Base-by-base conservation (phyloP, 2,329 filamentous ascomycete species). In the Penicillium sumatraense region DNA sequence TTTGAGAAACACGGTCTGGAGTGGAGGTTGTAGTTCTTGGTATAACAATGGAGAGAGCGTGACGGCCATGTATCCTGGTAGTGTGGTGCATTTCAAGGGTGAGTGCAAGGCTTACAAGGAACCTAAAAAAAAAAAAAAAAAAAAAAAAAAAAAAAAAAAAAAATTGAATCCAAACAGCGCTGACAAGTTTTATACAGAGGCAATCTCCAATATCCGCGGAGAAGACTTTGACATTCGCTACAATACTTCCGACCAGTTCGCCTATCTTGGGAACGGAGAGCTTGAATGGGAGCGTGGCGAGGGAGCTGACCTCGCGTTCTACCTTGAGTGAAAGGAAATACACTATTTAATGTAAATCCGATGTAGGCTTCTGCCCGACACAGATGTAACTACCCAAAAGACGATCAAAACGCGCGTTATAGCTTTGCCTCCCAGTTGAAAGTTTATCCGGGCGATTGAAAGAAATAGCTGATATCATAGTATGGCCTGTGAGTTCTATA, bases 161-260 rank as follows among this genome's bases (percentile, higher is more conserved):
- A n/a, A n/a, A n/a, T n/a, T n/a, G n/a, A n/a, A n/a, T n/a, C n/a
- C n/a, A n/a, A n/a, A n/a, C n/a, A n/a, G n/a, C n/a, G n/a, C 16
- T 26, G 3, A 27, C 23, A 20, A 2, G 16, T 6, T n/a, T 14
- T 14, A 8, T 11, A 38, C 26, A 51, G 49, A 51, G 27, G 38
- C 27, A 4, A 27, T 44, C 16, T 10, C 13, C 6, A 20, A 74
- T 3, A 72, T 82, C 10, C 68, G 80, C 7, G 71, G 71, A 1
- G 80, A 83, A 61, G 79, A 83, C 58, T 82, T 80, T 57, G 73
- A 81, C 3, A 74, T 81, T 35, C 66, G 65, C 44, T 81, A 81
- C 58, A 64, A 50, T 26, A 55, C 51, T 9, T 31, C 40, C 0
- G 53, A 51, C 31, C 41, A 38, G 2, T 57, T 54, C 27, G 18